These are phyloP conservation scores for Lenwebbia sp. DNA, from an alignment of 345 rosid genomes.

Conservation along the genomic window DNA sequence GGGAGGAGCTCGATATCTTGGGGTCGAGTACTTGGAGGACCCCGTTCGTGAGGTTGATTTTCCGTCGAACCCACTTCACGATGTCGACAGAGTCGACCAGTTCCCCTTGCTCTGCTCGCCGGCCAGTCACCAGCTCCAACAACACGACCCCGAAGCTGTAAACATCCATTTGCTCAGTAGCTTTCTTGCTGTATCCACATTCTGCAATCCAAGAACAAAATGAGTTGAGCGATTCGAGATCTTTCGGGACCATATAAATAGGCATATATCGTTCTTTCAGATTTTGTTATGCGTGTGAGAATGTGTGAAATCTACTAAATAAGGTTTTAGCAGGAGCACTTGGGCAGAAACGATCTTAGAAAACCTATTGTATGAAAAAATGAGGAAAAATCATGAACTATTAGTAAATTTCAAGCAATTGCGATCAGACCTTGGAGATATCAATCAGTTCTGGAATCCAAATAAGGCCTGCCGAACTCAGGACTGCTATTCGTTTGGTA, in stretches of 20 bases:
- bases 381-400: neutral
- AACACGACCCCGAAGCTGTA: conserved; percentile 87
- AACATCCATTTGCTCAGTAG: conserved; percentile 78
- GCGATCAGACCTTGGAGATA: neutral
- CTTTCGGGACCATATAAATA: neutral
- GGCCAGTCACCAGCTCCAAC: conserved; percentile 71
- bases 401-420: neutral
- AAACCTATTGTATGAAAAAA: neutral
- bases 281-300: neutral
- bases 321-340: neutral
- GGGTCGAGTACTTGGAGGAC: conserved; percentile 64
- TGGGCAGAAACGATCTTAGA: neutral
- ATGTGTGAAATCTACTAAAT: neutral
- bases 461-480: neutral
- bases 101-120: conserved; percentile 41
- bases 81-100: conserved; percentile 47
- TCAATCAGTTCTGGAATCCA: neutral
- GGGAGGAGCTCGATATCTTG: conserved; percentile 32
- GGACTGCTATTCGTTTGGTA: neutral
- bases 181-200: conserved; percentile 57
- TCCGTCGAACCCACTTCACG: conserved; percentile 83
- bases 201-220: conserved; percentile 39
- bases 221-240: neutral
- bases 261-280: neutral
- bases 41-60: conserved; percentile 72